phyloP scores from a whole-genome alignment of 2,329 filamentous ascomycete species.

The Karstenula rhodostoma region DNA sequence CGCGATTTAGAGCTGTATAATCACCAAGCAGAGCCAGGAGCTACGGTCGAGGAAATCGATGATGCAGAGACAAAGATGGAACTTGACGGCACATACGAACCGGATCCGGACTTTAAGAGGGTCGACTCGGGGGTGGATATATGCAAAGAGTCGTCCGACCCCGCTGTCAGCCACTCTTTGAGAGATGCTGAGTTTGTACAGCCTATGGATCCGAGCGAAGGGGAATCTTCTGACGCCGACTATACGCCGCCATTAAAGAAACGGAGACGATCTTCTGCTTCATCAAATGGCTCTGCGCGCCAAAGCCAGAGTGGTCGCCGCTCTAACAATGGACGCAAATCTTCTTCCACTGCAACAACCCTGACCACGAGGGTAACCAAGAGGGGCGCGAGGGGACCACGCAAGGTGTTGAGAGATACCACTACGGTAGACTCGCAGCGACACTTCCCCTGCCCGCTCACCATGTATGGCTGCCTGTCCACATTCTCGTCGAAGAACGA shows the following conservation, averaged over 20 bases:
- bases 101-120: slow-evolving; percentile 26
- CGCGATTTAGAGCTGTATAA: slow-evolving; percentile 44
- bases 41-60: slow-evolving; percentile 36
- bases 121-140: slow-evolving; percentile 22
- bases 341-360: slow-evolving; percentile 23
- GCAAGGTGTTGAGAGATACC: slow-evolving; percentile 20
- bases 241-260: slow-evolving; percentile 42
- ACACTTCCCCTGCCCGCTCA: slow-evolving; percentile 79
- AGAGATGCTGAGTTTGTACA: slow-evolving; percentile 50
- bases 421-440: slow-evolving; percentile 44
- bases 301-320: slow-evolving; percentile 27
- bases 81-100: slow-evolving; percentile 28
- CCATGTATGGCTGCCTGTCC: slow-evolving; percentile 75
- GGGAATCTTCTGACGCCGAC: slow-evolving; percentile 45
- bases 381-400: slow-evolving; percentile 23
- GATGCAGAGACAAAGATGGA: slow-evolving; percentile 30
- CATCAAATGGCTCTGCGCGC: slow-evolving; percentile 28
- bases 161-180: slow-evolving; percentile 36
- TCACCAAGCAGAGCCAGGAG: slow-evolving; percentile 33
- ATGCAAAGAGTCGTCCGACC: slow-evolving; percentile 34
- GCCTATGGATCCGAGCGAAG: slow-evolving; percentile 38
- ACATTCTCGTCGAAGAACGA: slow-evolving; percentile 87
- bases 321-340: slow-evolving; percentile 29
- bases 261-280: slow-evolving; percentile 38
- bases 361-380: slow-evolving; percentile 28